These are phyloP conservation scores for Aegilops bicornis DNA, from an alignment of 176 grass and related monocot genomes.

Conservation along the genomic window DNA sequence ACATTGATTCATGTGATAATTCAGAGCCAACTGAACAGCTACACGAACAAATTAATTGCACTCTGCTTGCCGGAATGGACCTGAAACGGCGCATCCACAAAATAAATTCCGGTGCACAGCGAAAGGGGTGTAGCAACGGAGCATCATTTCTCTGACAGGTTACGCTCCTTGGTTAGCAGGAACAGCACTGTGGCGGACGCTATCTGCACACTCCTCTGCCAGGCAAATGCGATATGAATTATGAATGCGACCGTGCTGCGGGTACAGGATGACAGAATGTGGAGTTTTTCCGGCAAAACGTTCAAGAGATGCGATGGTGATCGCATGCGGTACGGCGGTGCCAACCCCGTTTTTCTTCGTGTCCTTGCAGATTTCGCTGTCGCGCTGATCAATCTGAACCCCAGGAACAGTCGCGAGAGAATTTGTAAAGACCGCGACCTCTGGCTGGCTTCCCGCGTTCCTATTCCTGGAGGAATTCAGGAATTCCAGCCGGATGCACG, in stretches of 20 bases:
- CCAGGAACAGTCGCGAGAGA: neutral
- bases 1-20: too few relatives aligned
- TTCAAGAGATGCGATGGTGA: neutral
- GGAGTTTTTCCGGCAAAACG: neutral
- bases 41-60: conserved; percentile 9
- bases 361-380: neutral
- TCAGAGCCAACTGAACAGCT: neutral
- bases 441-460: neutral
- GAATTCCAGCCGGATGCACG: neutral
- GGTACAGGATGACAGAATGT: neutral
- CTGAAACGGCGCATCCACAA: conserved; percentile 13
- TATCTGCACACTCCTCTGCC: neutral
- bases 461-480: neutral
- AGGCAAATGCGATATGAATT: neutral
- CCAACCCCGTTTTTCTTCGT: neutral
- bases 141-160: neutral
- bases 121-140: neutral
- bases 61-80: conserved; percentile 16
- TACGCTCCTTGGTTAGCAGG: neutral
- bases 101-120: neutral
- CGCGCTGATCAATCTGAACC: conserved; percentile 4
- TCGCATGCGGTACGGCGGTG: neutral
- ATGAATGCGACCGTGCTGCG: neutral
- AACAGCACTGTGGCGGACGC: neutral
- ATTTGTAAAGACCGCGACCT: conserved; percentile 3